phyloP scores from a whole-genome alignment of 2,329 filamentous ascomycete genomes.

The Onygenales sp. region DNA sequence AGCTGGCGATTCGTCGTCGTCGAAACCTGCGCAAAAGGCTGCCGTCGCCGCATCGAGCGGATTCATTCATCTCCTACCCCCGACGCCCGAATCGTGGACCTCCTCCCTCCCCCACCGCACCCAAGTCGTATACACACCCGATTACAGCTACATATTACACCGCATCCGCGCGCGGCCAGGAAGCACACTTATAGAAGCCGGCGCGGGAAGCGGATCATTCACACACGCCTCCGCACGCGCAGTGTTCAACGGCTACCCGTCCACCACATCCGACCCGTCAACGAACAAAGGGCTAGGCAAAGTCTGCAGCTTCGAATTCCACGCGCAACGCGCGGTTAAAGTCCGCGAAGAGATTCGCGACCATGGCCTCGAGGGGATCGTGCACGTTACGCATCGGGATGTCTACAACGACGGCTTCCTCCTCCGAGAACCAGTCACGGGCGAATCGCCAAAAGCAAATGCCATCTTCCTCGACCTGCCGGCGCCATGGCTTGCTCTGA shows the following conservation, averaged over 20 bases:
- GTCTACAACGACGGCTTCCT: constrained; percentile 42
- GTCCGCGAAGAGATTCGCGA: constrained; percentile 33
- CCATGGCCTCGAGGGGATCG: constrained; percentile 36
- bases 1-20: constrained; percentile 17
- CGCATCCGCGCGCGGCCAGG: constrained; percentile 38
- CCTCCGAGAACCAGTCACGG: constrained; percentile 23
- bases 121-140: constrained; percentile 44
- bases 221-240: constrained; percentile 42
- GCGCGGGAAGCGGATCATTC: constrained; percentile 44
- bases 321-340: constrained; percentile 33
- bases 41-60: constrained; percentile 35
- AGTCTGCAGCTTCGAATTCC: constrained; percentile 44
- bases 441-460: constrained; percentile 33
- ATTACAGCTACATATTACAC: constrained; percentile 45
- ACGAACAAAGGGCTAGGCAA: constrained; percentile 29
- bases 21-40: constrained; percentile 17
- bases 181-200: constrained; percentile 39
- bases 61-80: constrained; percentile 40
- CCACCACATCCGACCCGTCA: constrained; percentile 10
- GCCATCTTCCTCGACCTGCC: constrained; percentile 43
- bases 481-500: constrained; percentile 41
- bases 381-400: constrained; percentile 39
- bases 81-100: constrained; percentile 44
- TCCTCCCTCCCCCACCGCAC: constrained; percentile 42
- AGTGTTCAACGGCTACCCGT: constrained; percentile 38